Percentiles rank a stretch among this genome's conserved stretches.
Evolutionary conservation across 202 grass and related monocot genomes (phyloP).

Genomic region (Carex arenaria): DNA sequence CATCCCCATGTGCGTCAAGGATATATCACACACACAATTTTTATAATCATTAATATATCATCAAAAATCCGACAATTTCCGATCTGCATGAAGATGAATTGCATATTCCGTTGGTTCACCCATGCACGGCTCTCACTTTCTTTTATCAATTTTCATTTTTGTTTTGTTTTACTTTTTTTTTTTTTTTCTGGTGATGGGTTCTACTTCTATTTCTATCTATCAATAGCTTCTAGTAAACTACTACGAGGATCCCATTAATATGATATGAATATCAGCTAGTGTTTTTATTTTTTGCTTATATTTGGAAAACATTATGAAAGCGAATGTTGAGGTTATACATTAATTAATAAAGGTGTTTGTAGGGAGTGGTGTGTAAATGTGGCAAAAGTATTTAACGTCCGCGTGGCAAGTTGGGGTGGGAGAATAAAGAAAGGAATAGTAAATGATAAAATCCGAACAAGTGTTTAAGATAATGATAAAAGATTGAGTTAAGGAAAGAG

Average conservation of each 20-base stretch:
- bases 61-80: constrained; percentile 5
- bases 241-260: background rate
- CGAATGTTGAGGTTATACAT: background rate
- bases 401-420: background rate
- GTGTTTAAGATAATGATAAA: background rate
- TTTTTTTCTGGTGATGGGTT: background rate
- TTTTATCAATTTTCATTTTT: background rate
- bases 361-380: background rate
- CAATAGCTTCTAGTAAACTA: background rate
- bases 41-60: background rate
- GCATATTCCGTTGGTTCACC: background rate
- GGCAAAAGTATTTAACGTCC: background rate
- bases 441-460: constrained; percentile 9
- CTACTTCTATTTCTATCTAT: background rate
- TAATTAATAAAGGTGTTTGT: background rate
- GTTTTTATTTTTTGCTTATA: background rate
- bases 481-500: constrained; percentile 16
- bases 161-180: background rate
- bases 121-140: background rate
- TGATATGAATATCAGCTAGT: too few species aligned
- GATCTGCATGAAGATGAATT: background rate
- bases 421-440: constrained; percentile 20
- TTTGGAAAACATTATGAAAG: background rate
- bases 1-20: constrained; percentile 5
- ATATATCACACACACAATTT: background rate